phyloP scores from a whole-genome alignment of 306 rosid genomes.

The Pueraria montana region DNA sequence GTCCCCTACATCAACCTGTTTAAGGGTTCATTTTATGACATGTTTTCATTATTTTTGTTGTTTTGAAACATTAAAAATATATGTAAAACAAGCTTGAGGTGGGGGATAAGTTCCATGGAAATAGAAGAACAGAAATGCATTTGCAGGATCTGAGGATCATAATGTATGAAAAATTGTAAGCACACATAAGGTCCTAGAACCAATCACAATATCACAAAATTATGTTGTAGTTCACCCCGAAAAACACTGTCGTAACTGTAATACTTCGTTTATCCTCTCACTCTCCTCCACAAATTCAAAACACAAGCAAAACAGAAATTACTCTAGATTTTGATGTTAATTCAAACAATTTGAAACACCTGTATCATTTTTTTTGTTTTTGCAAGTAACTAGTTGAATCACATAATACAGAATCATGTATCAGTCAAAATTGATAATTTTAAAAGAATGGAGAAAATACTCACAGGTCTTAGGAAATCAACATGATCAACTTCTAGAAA shows the following conservation, averaged over 20 bases:
- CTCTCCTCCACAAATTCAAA: background rate
- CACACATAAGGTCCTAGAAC: background rate
- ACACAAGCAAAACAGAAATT: background rate
- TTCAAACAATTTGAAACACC: conserved; percentile 10
- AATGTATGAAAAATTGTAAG: background rate
- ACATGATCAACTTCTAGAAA: conserved; percentile 97
- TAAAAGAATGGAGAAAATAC: conserved; percentile 42
- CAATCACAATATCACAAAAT: background rate
- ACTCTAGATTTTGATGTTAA: background rate
- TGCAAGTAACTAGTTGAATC: conserved; percentile 15
- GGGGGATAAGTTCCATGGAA: background rate
- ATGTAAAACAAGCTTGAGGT: background rate
- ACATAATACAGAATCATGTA: background rate
- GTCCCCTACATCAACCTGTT: conserved; percentile 97
- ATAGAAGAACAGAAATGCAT: conserved; percentile 26
- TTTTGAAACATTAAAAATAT: background rate
- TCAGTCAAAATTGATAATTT: conserved; percentile 14
- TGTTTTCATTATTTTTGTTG: background rate
- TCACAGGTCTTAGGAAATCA: conserved; percentile 94
- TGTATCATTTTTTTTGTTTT: no score
- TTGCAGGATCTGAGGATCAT: background rate
- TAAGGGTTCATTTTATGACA: conserved; percentile 11
- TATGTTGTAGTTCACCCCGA: background rate
- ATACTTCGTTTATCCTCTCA: background rate
- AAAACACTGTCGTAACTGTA: background rate